These are phyloP conservation scores for Pichia paraexigua DNA, from an alignment of 805 yeast species.

Conservation along the genomic window DNA sequence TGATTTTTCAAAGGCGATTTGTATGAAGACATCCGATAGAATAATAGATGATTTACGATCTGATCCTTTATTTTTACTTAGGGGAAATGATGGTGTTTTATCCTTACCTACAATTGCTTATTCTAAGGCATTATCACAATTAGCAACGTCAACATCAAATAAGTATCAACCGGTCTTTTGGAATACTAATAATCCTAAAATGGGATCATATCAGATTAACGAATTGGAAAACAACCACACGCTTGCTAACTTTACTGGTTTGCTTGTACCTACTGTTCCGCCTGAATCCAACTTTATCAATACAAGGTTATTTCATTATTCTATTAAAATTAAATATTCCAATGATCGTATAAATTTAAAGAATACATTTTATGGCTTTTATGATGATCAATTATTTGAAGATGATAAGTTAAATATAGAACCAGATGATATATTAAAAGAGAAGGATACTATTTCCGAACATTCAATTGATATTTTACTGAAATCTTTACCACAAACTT, in stretches of 20 bases:
- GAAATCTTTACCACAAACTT: slow-evolving; percentile 27
- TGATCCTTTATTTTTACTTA: slow-evolving; percentile 30
- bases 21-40: slow-evolving; percentile 59
- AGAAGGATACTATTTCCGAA: slow-evolving; percentile 4
- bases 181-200: slow-evolving; percentile 7
- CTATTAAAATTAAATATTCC: slow-evolving; percentile 22
- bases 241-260: slow-evolving; percentile 15
- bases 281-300: slow-evolving; percentile 11
- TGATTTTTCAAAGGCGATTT: slow-evolving; percentile 17
- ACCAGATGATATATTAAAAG: slow-evolving; percentile 3
- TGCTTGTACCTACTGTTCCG: slow-evolving; percentile 17
- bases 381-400: slow-evolving; percentile 20
- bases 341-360: slow-evolving; percentile 10
- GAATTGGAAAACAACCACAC: slow-evolving; percentile 1
- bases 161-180: slow-evolving; percentile 13
- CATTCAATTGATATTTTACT: slow-evolving; percentile 9
- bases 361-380: slow-evolving; percentile 23
- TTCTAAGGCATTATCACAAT: slow-evolving; percentile 11
- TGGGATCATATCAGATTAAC: not conserved
- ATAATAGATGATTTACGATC: slow-evolving; percentile 55
- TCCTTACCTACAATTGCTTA: slow-evolving; percentile 30
- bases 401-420: slow-evolving; percentile 16
- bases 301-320: slow-evolving; percentile 21
- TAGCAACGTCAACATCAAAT: slow-evolving; percentile 1
- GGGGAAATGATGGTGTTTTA: slow-evolving; percentile 23